phyloP scores from a whole-genome alignment of 2,329 filamentous ascomycete genomes.

The Gliomastix tumulicola region DNA sequence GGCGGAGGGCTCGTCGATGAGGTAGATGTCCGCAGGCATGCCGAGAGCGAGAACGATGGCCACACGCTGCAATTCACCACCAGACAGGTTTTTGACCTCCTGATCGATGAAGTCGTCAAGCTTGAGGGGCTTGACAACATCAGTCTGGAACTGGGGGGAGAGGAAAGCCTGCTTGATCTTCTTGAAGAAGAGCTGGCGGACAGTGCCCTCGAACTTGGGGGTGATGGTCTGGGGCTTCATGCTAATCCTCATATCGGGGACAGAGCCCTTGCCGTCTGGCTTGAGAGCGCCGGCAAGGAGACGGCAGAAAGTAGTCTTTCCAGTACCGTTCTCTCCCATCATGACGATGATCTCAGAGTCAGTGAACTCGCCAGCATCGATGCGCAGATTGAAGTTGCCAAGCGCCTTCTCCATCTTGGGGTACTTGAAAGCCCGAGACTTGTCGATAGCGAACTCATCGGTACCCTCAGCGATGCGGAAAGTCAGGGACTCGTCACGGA shows the following conservation, averaged over 20 bases:
- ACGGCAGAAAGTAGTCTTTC: slow-evolving; percentile 98
- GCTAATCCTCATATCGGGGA: slow-evolving; percentile 94
- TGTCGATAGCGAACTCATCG: slow-evolving; percentile 83
- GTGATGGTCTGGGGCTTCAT: slow-evolving; percentile 99
- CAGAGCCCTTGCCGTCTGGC: slow-evolving; percentile 70
- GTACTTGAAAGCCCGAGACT: slow-evolving; percentile 78
- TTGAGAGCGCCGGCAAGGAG: slow-evolving; percentile 90
- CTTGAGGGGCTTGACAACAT: slow-evolving; percentile 99
- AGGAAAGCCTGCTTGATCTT: slow-evolving; percentile 97
- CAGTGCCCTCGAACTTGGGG: slow-evolving; percentile 94
- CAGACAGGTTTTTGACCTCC: slow-evolving; percentile 97
- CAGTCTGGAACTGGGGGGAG: slow-evolving; percentile 96
- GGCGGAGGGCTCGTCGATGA: slow-evolving; percentile 95
- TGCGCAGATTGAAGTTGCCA: slow-evolving; percentile 75
- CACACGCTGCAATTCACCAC: slow-evolving; percentile 98
- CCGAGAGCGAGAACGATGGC: slow-evolving; percentile 96
- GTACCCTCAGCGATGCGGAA: slow-evolving; percentile 89
- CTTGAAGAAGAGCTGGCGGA: slow-evolving; percentile 98
- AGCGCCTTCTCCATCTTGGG: slow-evolving; percentile 90
- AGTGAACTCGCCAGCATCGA: slow-evolving; percentile 83
- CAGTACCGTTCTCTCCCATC: slow-evolving; percentile 99
- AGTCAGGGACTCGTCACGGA: slow-evolving; percentile 92
- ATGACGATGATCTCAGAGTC: slow-evolving; percentile 99
- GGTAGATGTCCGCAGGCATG: slow-evolving; percentile 92
- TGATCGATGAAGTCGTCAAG: slow-evolving; percentile 99